Evolutionary conservation across 495 filamentous ascomycete genomes (phyloP), one percentile per base, ranked within the genome.

Genomic region (Penicillium chermesinum): DNA sequence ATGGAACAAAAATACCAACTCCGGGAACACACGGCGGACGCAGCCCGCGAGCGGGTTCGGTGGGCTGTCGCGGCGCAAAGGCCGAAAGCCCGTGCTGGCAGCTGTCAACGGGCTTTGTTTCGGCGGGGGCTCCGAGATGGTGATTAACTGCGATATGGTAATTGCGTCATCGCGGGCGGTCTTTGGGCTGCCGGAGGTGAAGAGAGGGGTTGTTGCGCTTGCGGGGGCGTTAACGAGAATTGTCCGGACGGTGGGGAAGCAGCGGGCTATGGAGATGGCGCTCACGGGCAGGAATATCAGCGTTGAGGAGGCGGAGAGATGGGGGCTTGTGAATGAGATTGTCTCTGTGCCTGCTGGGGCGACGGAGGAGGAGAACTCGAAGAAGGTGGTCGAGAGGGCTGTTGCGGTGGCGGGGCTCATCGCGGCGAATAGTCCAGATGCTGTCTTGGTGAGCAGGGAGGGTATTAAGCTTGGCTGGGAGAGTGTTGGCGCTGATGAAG

Each of bases 71-170:
- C 73, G 79, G 7, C 72, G 81, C 18, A 63, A 50, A 7, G 75
- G 75, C 43, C 65, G 61, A 27, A 74, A 75, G 47, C 88, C 87
- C n/a, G 64, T 91, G 7, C 79, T 93, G 38, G 78, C 78, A 10
- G 88, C 88, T 1, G 80, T 91, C 15, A 84, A 88, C 54, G 88
- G 88, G 1, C 57, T 86, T 13, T 80, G 77, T 51, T 72, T 86
- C 32, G 88, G 88, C n/a, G 88, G 87, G 13, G 88, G 87, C 1
- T 73, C 79, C 47, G 88, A 93, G 62, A 85, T 87, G 69, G 70
- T 80, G 7, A 67, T 84, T n/a, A 90, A 90, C 52, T 73, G 73
- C 41, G 88, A 93, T 60, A 46, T 91, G 12, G 80, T 88, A 0
- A 53, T 90, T 39, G 84, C 85, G 2, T 62, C 72, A 0, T 53